Evolutionary conservation across 2,329 filamentous ascomycete genomes (phyloP).

Genomic region (Colletotrichum spinosum): DNA sequence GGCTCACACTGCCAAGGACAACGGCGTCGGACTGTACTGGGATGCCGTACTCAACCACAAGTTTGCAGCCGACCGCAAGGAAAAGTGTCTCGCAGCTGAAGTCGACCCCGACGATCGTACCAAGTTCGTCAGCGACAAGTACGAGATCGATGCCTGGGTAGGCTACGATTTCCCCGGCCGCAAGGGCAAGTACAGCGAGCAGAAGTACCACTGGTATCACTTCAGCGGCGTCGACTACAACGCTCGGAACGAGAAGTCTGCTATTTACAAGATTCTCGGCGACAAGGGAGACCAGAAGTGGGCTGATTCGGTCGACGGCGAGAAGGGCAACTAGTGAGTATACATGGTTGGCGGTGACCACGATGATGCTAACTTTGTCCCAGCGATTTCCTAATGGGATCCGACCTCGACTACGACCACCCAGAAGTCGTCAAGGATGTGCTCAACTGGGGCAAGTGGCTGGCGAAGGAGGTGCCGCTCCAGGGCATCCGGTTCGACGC

Average conservation of each 20-base stretch:
- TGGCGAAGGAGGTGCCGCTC: conserved; percentile 69
- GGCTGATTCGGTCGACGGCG: conserved; percentile 66
- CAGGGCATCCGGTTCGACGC: conserved; percentile 78
- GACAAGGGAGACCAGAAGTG: conserved; percentile 68
- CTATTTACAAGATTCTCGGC: conserved; percentile 75
- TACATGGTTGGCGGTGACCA: conserved; percentile 53
- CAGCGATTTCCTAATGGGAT: conserved; percentile 78
- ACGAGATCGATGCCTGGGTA: conserved; percentile 77
- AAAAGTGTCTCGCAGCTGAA: conserved; percentile 72
- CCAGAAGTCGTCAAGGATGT: conserved; percentile 74
- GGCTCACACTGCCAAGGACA: conserved; percentile 61
- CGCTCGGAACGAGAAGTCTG: conserved; percentile 66
- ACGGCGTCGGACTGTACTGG: conserved; percentile 73
- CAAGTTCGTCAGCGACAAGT: conserved; percentile 65
- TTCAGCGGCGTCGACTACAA: conserved; percentile 79
- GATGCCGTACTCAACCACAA: conserved; percentile 82
- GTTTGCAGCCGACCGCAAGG: conserved; percentile 75
- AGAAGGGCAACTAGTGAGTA: conserved; percentile 71
- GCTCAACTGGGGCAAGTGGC: conserved; percentile 75
- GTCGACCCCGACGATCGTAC: conserved; percentile 72
- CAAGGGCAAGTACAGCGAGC: conserved; percentile 68
- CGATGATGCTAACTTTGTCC: conserved; percentile 62
- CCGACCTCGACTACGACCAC: conserved; percentile 74
- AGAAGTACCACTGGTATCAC: conserved; percentile 78
- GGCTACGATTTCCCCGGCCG: conserved; percentile 76